These are phyloP conservation scores for Trichoderma reesei DNA, from an alignment of 495 filamentous ascomycete species.

Conservation along the genomic window DNA sequence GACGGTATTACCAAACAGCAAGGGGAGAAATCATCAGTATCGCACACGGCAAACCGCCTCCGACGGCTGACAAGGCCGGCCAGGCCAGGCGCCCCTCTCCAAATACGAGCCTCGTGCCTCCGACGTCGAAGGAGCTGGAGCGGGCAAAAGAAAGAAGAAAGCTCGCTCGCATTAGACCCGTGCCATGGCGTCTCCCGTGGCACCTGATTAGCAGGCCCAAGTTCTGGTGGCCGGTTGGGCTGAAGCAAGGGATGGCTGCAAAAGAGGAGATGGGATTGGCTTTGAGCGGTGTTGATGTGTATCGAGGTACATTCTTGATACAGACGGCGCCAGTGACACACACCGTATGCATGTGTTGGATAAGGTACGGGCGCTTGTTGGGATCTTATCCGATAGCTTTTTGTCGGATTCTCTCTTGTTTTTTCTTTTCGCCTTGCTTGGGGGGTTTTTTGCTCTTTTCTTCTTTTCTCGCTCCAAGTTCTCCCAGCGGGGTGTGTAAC, in stretches of 20 bases:
- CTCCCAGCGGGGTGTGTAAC: background rate
- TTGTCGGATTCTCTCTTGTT: background rate
- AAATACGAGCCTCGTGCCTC: background rate
- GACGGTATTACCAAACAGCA: no score
- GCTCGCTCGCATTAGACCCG: background rate
- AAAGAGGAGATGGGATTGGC: background rate
- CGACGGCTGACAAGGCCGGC: background rate
- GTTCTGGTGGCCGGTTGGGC: background rate
- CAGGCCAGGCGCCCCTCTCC: no score
- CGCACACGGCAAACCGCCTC: background rate
- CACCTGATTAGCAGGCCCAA: constrained; percentile 2
- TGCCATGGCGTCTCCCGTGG: background rate
- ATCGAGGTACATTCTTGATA: background rate
- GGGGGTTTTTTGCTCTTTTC: background rate
- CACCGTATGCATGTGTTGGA: no score
- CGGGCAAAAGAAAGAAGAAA: background rate
- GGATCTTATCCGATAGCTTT: constrained; percentile 1
- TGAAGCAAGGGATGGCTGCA: constrained; percentile 1
- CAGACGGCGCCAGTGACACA: background rate
- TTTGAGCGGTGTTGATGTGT: background rate
- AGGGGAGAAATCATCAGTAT: no score
- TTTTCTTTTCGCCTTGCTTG: background rate
- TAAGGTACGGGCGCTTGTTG: background rate
- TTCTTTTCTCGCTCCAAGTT: background rate
- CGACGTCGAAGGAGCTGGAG: constrained; percentile 6